Conservation (phyloP, 2,329 filamentous ascomycete genomes). For the Xylariaceae sp. region DNA sequence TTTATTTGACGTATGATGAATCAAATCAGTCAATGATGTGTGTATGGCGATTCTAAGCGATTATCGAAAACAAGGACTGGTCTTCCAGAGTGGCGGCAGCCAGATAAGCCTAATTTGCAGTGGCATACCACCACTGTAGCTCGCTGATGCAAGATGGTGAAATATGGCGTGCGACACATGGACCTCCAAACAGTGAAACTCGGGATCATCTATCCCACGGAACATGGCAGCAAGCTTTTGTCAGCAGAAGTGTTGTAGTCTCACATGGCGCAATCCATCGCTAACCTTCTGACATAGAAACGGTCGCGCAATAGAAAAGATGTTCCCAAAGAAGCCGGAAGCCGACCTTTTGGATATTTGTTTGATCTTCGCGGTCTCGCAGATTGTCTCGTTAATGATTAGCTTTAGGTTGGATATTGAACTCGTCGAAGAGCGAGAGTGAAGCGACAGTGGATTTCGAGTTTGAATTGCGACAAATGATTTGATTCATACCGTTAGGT, state of each 20-base stretch:
- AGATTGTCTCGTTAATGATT: no score
- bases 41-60: no score
- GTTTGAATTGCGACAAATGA: no score
- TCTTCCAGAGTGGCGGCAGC: no score
- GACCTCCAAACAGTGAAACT: slow-evolving; percentile 9
- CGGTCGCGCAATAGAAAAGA: not conserved
- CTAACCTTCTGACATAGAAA: not conserved
- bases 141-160: slow-evolving; percentile 16
- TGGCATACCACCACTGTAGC: not conserved
- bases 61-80: no score
- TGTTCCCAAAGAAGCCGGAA: not conserved
- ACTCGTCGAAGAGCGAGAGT: no score
- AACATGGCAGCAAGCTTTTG: slow-evolving; percentile 4
- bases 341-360: not conserved
- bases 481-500: no score
- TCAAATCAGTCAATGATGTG: no score
- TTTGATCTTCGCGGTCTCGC: not conserved
- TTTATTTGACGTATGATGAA: no score
- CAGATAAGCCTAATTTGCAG: no score
- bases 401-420: no score
- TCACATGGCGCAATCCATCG: slow-evolving; percentile 18
- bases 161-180: slow-evolving; percentile 17
- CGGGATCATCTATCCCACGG: not conserved
- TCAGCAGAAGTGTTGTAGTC: slow-evolving; percentile 13
- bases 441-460: no score